phyloP scores from a whole-genome alignment of 2,329 filamentous ascomycete species.

The Neofusicoccum sp. region DNA sequence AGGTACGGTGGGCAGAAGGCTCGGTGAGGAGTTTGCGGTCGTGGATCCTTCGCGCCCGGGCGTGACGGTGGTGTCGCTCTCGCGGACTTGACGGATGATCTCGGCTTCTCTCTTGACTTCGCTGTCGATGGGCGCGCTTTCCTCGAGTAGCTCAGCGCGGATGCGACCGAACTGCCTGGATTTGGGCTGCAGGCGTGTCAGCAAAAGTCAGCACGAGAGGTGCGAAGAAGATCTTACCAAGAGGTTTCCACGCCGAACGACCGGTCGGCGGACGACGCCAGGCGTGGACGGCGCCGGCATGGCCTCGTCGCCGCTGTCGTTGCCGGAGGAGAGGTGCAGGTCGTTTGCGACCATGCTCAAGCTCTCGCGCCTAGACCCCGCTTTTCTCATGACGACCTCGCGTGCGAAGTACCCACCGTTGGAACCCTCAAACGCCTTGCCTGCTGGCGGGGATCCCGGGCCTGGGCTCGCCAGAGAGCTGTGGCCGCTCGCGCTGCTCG shows the following conservation, averaged over 20 bases:
- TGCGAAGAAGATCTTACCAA: slow-evolving; percentile 60
- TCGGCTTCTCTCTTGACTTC: slow-evolving; percentile 91
- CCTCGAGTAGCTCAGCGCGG: slow-evolving; percentile 84
- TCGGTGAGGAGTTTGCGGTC: slow-evolving; percentile 71
- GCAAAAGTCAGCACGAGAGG: background rate
- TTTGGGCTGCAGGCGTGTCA: slow-evolving; percentile 68
- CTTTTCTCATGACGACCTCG: slow-evolving; percentile 50
- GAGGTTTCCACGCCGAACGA: slow-evolving; percentile 86
- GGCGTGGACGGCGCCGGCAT: slow-evolving; percentile 57
- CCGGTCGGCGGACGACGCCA: slow-evolving; percentile 78
- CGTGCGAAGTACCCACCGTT: slow-evolving; percentile 58
- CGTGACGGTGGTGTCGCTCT: slow-evolving; percentile 55
- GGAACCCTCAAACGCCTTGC: slow-evolving; percentile 44
- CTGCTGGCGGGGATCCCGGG: slow-evolving; percentile 73
- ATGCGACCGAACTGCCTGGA: slow-evolving; percentile 95
- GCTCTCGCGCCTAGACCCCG: slow-evolving; percentile 74
- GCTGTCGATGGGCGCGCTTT: slow-evolving; percentile 82
- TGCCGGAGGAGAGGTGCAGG: slow-evolving; percentile 76
- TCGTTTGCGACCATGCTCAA: slow-evolving; percentile 90
- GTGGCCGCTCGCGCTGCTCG: slow-evolving; percentile 69
- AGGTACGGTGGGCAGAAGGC: slow-evolving; percentile 58
- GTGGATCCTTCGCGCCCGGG: slow-evolving; percentile 35
- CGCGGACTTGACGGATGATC: slow-evolving; percentile 91
- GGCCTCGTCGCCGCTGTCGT: slow-evolving; percentile 74
- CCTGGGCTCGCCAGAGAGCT: slow-evolving; percentile 69